Base-by-base conservation (phyloP, 83 land plant genomes). In the Larix sibirica region DNA sequence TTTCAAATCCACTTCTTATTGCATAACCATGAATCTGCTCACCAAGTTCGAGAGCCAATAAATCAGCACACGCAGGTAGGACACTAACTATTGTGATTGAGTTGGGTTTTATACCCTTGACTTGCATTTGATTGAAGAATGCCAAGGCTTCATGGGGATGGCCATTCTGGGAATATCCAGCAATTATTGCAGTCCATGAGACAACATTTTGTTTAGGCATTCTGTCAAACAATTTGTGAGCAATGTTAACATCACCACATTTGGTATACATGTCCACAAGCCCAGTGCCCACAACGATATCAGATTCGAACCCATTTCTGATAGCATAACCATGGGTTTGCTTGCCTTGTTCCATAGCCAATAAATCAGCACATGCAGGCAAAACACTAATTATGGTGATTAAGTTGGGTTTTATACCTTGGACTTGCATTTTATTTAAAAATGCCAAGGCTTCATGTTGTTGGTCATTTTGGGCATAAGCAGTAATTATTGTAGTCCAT, bases 101-200 rank as follows among this genome's bases (percentile, higher is more conserved):
- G 10, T 47, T 47, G 54, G 54, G 54, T 47, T 47, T 47, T 47
- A 47, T 47, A 9, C 54, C 54, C 9, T 47, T 9, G 54, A 47
- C 4, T 23, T 89, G 83, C 93, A 90, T 89, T 68, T 77, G 44
- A 24, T 83, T 65, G 80, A 89, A 68, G 36, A 73, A 21, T 31
- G 80, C 87, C 4, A 84, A 26, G 4, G 93, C 90, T 83, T 89
- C 88, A 36, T 86, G 62, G 40, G 76, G 79, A 54, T 87, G 79
- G 56, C 83, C 84, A 58, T 56, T 76, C 74, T 79, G 83, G 36
- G 89, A 90, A 88, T 85, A 86, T 23, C 91, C 95, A 77, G 86
- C 90, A 21, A 93, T 85, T 87, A 93, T 84, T 83, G 92, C 76
- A 77, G 89, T 93, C 91, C 91, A 93, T 3, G 93, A 89, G 54